phyloP scores from a whole-genome alignment of 2,329 filamentous ascomycete species.

The Trichoderma sp. region DNA sequence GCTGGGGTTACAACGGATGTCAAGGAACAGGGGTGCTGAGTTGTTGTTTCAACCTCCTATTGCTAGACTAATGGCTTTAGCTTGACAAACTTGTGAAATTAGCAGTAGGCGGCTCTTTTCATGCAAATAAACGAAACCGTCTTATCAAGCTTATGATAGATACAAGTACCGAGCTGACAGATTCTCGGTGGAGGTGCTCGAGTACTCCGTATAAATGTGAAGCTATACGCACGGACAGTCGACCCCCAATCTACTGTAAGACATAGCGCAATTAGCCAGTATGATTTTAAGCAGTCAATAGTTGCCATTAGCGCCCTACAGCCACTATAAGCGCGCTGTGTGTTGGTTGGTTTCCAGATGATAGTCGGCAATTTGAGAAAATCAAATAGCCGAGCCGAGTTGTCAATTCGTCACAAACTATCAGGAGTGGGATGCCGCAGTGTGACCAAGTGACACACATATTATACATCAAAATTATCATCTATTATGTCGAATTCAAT shows the following conservation, averaged over 20 bases:
- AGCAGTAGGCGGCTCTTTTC: not conserved
- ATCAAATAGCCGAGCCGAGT: slow-evolving; percentile 17
- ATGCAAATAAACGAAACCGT: not conserved
- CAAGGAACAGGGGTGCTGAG: not conserved
- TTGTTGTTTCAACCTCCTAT: slow-evolving; percentile 3
- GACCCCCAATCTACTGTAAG: not conserved
- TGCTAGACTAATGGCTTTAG: not conserved
- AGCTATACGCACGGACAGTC: not conserved
- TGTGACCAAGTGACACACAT: not conserved
- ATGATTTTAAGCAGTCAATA: slow-evolving; percentile 13
- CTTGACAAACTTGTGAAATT: not conserved
- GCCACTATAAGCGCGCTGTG: slow-evolving; percentile 3
- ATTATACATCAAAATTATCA: not conserved
- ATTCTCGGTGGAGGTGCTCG: not conserved
- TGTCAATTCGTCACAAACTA: not conserved
- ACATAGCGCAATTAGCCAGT: slow-evolving; percentile 14
- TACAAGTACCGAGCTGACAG: not conserved
- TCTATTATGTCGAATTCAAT: not conserved
- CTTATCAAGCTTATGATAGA: not conserved
- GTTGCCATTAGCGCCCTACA: not conserved
- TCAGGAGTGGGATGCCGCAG: fast-evolving
- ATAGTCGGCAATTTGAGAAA: slow-evolving; percentile 12
- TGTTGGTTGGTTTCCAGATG: not conserved
- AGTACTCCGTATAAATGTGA: not conserved
- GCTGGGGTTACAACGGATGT: slow-evolving; percentile 33